Base-by-base conservation (phyloP, 2,329 filamentous ascomycete genomes). In the Ophiostoma sp. region DNA sequence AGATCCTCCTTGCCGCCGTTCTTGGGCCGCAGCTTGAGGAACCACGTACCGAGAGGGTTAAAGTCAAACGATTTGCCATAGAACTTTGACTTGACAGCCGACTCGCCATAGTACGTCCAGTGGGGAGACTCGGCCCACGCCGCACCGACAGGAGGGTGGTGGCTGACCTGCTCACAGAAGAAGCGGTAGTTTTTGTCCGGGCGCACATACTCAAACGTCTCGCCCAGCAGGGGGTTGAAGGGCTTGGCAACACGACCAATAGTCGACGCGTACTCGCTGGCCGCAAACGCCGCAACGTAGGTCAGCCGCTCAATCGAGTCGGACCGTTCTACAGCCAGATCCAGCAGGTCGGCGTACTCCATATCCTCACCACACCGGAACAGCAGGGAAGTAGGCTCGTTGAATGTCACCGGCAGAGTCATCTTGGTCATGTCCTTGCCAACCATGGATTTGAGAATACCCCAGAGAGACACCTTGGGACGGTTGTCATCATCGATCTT, bases 341-440 rank as follows among this genome's bases (percentile, higher is more conserved):
- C 93, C 41, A 99, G 85, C 7, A 99, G 87, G 75, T 98, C 93
- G 0, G 92, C 91, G 77, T 99, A 99, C 80, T 99, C 95, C 92
- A 99, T 94, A 77, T 99, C 95, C 81, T 99, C 95, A 5, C 92
- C 93, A 62, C 96, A 94, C 77, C 95, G 92, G 79, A 98, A 95
- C 10, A 99, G 85, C 15, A 99, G 83, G 6, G 95, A 98, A 0
- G 95, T 99, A 0, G 95, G 95, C 79, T 99, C 95, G 80, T 99
- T 99, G 83, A 99, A 98, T 0, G 95, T 97, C 1, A 99, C 95
- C 0, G 95, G 95, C 27, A 99, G 83, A 0, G 95, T 98, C 94
- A 99, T 99, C 83, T 96, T 98, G 52, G 95, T 98, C 95, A 99
- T 98, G 77, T 99, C 95, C 79, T 99, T 98, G 73, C 95, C 95